Evolutionary conservation across 768 basidiomycete species (phyloP).

Genomic region (Mycena latifolia): DNA sequence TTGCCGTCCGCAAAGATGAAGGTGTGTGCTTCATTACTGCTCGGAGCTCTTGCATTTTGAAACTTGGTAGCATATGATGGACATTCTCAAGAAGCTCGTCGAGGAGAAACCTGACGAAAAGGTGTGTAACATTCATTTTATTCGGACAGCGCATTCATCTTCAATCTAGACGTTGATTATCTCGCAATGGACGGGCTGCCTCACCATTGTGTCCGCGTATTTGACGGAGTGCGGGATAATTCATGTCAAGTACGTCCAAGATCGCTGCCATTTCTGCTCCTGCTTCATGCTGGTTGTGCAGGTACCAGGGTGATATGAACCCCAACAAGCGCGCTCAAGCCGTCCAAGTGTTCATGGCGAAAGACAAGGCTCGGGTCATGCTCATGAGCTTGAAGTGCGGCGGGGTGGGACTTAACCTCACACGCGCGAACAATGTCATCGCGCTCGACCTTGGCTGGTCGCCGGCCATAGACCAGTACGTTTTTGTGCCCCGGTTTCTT

Average conservation of each 20-base stretch:
- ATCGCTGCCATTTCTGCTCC: neutral
- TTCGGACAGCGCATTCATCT: slow-evolving; percentile 18
- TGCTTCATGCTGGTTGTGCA: slow-evolving; percentile 35
- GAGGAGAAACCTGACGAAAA: slow-evolving; percentile 70
- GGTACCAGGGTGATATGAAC: slow-evolving; percentile 74
- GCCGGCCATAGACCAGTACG: slow-evolving; percentile 62
- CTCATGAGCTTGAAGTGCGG: slow-evolving; percentile 76
- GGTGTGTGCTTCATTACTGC: slow-evolving; percentile 47
- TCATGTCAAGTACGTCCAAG: slow-evolving; percentile 66
- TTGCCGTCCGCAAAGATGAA: slow-evolving; percentile 84
- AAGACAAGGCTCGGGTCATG: slow-evolving; percentile 69
- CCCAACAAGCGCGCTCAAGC: slow-evolving; percentile 64
- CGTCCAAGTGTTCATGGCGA: slow-evolving; percentile 70
- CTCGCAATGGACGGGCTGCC: slow-evolving; percentile 78
- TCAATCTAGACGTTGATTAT: slow-evolving; percentile 66
- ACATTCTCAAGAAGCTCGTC: slow-evolving; percentile 59
- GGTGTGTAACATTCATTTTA: slow-evolving; percentile 44
- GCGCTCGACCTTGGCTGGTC: slow-evolving; percentile 75
- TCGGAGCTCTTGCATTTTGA: too few species aligned
- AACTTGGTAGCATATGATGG: slow-evolving; percentile 65
- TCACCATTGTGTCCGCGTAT: slow-evolving; percentile 74
- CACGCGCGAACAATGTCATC: slow-evolving; percentile 74
- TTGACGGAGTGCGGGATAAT: slow-evolving; percentile 63
- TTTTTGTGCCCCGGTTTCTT: too few species aligned
- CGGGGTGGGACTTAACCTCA: slow-evolving; percentile 69